Conservation (phyloP, 768 basidiomycete species). For the Trametes meyenii region DNA sequence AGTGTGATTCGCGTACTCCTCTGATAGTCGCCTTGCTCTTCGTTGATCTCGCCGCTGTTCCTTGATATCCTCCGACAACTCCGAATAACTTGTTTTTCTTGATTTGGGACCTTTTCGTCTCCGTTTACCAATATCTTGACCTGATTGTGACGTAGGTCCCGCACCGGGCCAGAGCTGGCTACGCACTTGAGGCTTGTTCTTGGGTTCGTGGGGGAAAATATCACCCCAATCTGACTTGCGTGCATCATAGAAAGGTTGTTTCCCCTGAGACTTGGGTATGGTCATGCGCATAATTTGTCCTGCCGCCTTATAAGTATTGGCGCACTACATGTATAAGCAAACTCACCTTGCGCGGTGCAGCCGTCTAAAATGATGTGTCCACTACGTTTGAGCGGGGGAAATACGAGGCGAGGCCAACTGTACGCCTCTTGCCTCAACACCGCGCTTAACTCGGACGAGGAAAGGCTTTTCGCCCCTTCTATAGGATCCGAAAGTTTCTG, state of each 20-base stretch:
- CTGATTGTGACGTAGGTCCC: constrained; percentile 35
- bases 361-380: constrained; percentile 92
- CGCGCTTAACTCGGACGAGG: constrained; percentile 46
- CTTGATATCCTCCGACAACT: constrained; percentile 44
- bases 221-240: constrained; percentile 95
- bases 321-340: not conserved
- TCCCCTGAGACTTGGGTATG: constrained; percentile 93
- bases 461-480: constrained; percentile 11
- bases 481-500: not conserved
- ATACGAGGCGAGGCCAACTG: constrained; percentile 88
- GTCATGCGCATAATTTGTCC: constrained; percentile 92
- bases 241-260: constrained; percentile 92
- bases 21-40: constrained; percentile 6
- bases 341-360: constrained; percentile 78
- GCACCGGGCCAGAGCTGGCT: constrained; percentile 44
- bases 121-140: constrained; percentile 62
- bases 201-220: constrained; percentile 87
- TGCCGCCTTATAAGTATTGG: constrained; percentile 35
- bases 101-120: constrained; percentile 30
- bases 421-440: constrained; percentile 75
- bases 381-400: constrained; percentile 88
- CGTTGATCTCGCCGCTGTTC: constrained; percentile 38
- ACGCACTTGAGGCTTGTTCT: constrained; percentile 73
- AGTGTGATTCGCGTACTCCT: not conserved
- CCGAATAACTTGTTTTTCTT: constrained; percentile 41